Percentiles rank a stretch among this genome's conserved stretches.
Evolutionary conservation across 805 yeast species (phyloP).

Genomic region (Wickerhamiella lipophila): DNA sequence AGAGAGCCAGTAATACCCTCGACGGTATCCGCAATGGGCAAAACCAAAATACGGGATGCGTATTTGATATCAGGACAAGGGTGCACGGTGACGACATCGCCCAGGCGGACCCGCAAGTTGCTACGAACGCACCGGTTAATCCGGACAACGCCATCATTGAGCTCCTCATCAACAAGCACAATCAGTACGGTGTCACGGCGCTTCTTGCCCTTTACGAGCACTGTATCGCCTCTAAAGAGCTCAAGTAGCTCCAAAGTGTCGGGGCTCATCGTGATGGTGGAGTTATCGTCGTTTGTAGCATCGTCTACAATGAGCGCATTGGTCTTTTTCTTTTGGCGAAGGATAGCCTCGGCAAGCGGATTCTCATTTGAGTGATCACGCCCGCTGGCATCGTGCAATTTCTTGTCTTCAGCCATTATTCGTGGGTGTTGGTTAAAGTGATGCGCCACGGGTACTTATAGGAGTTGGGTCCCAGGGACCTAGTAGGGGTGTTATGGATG

Average conservation of each 20-base stretch:
- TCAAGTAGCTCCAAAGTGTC: constrained; percentile 90
- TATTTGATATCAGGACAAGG: constrained; percentile 98
- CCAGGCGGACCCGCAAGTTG: constrained; percentile 84
- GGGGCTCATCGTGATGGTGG: constrained; percentile 88
- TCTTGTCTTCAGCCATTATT: constrained; percentile 10
- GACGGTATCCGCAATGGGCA: constrained; percentile 95
- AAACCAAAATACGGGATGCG: constrained; percentile 84
- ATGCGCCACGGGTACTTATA: constrained; percentile 1
- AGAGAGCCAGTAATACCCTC: constrained; percentile 96
- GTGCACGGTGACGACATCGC: constrained; percentile 81
- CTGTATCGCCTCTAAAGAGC: constrained; percentile 96
- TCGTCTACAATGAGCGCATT: constrained; percentile 92
- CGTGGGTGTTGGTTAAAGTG: neutral
- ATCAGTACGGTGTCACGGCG: constrained; percentile 94
- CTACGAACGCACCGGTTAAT: constrained; percentile 92
- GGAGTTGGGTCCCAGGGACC: neutral
- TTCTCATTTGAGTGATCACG: constrained; percentile 32
- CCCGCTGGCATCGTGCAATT: constrained; percentile 14
- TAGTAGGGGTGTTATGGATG: neutral
- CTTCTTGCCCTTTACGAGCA: constrained; percentile 92
- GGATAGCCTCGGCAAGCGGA: constrained; percentile 90
- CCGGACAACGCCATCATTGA: constrained; percentile 90
- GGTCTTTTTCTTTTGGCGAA: constrained; percentile 88
- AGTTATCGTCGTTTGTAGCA: constrained; percentile 90
- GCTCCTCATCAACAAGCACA: constrained; percentile 90